Base-by-base conservation (phyloP, 2,329 filamentous ascomycete species). In the Sclerotinia subarctica region DNA sequence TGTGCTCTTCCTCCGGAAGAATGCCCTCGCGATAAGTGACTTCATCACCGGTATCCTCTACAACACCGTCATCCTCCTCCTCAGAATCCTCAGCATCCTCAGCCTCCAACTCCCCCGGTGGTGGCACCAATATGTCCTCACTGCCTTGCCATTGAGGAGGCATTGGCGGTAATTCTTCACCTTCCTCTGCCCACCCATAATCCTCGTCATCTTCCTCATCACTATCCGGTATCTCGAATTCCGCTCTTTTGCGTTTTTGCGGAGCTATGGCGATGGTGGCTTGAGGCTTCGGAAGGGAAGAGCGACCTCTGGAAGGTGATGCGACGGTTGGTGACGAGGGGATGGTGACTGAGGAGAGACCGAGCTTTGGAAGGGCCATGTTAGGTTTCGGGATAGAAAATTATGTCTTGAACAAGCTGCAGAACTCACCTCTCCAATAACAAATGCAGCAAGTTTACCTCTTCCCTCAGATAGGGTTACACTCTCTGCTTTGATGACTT, bases 161-260 rank as follows among this genome's bases (percentile, higher is more conserved):
- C 78, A 84, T 84, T 4, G 79, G 80, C 15, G 87, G 86, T 17
- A 65, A 56, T 63, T 84, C 82, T 67, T 90, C 88, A 73, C 89
- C 87, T 56, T 87, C 85, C 64, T 90, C 86, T 51, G 84, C 85
- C 90, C 90, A 93, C 19, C 88, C 89, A 74, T 91, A 92, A 74
- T 91, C 87, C 71, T 92, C 89, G 69, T 90, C 88, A 21, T 83
- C 82, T 72, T 76, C 74, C 42, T 84, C 85, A 54, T 88, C 86
- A 70, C 86, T 89, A 70, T 88, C 86, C 2, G 85, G 82, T 57
- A 88, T 81, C 73, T 88, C 86, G 60, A 86, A 80, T 64, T 83
- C 85, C 5, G 87, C 84, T 65, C 90, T 81, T 76, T 92, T 87
- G 73, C 90, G 83, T 79, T 93, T 93, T 44, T 79, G 81, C 38